phyloP scores from a whole-genome alignment of 129 eudicot species.

The carrot (Daucus carota) region DNA sequence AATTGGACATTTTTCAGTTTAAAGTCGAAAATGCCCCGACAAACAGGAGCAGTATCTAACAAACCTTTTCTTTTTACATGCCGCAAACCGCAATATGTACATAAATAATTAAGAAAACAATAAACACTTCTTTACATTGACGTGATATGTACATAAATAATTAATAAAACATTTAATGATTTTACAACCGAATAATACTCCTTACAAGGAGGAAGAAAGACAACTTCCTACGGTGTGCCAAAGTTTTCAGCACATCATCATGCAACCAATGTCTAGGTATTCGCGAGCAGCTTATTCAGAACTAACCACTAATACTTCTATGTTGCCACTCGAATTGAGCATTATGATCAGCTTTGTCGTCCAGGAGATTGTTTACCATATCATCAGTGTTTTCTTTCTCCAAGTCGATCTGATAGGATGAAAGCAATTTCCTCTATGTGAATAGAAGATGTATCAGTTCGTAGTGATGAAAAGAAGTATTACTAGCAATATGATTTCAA shows the following conservation, averaged over 20 bases:
- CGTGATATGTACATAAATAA: neutral
- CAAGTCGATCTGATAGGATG: conserved; percentile 60
- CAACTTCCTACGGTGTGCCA: too few relatives aligned
- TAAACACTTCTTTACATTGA: neutral
- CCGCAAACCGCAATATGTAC: too few relatives aligned
- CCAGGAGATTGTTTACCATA: conserved; percentile 25
- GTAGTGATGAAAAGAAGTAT: neutral
- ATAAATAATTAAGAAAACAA: too few relatives aligned
- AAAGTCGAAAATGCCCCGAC: too few relatives aligned
- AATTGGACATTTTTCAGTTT: too few relatives aligned
- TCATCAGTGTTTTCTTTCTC: conserved; percentile 39
- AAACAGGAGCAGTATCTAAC: too few relatives aligned
- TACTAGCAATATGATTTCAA: neutral
- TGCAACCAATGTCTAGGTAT: too few relatives aligned
- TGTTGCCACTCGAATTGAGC: conserved; percentile 32
- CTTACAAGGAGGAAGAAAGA: too few relatives aligned
- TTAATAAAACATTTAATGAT: neutral
- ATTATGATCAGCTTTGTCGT: conserved; percentile 33
- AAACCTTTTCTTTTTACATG: neutral
- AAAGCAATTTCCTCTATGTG: conserved; percentile 65
- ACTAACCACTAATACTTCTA: too few relatives aligned
- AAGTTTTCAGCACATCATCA: too few relatives aligned
- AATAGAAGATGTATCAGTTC: neutral
- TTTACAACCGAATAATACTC: too few relatives aligned
- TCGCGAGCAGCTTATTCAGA: too few relatives aligned